These are phyloP conservation scores for Vitis amurensis DNA, from an alignment of 164 flowering plant genomes.

Conservation along the genomic window DNA sequence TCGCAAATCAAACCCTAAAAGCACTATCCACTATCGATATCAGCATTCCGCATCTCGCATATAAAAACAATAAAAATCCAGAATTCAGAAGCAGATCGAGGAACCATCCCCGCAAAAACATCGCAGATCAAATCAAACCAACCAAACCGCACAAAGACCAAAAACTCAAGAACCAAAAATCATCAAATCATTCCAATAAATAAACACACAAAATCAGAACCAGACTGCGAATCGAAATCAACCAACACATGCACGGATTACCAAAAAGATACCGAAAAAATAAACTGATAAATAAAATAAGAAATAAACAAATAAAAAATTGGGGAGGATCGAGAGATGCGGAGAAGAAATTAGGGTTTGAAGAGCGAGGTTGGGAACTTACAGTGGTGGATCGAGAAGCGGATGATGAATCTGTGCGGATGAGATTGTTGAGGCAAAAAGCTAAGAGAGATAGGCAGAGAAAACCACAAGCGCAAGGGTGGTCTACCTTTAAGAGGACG, in stretches of 20 bases:
- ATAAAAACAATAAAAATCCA: neutral
- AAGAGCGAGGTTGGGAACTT: conserved; percentile 14
- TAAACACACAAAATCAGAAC: conserved; percentile 2
- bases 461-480: conserved; percentile 15
- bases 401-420: conserved; percentile 19
- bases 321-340: conserved; percentile 10
- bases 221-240: neutral
- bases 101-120: neutral
- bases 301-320: neutral
- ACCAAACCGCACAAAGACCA: neutral
- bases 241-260: neutral
- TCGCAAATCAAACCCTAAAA: too few species aligned
- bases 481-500: conserved; percentile 1
- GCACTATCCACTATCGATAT: too few species aligned
- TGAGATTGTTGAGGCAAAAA: conserved; percentile 19
- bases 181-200: neutral
- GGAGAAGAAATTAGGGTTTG: conserved; percentile 17
- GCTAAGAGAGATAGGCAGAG: conserved; percentile 2
- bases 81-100: neutral
- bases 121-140: neutral
- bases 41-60: neutral
- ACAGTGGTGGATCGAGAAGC: conserved; percentile 30
- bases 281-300: neutral
- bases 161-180: neutral
- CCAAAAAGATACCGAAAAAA: neutral